Percentiles rank a stretch among this genome's conserved stretches.
These are phyloP conservation scores for Epichloe bromicola DNA, from an alignment of 2,329 filamentous ascomycete species.

Conservation along the genomic window DNA sequence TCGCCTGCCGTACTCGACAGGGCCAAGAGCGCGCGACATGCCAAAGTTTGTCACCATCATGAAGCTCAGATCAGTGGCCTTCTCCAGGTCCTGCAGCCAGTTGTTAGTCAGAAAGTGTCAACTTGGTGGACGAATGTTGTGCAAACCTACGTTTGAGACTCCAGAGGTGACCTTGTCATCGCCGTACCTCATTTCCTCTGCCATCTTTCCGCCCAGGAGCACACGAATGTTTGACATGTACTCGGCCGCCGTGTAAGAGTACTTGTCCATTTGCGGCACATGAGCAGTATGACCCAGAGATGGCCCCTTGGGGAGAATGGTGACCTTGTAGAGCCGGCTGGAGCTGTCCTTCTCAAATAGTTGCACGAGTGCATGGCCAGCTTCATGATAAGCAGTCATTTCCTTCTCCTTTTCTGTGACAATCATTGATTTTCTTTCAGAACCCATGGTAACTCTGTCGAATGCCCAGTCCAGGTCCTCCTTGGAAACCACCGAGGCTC, in stretches of 20 bases:
- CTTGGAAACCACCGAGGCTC: constrained; percentile 60
- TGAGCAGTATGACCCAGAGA: constrained; percentile 78
- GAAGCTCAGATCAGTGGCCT: constrained; percentile 72
- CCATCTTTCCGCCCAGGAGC: constrained; percentile 74
- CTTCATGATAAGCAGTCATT: constrained; percentile 93
- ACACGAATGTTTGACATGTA: constrained; percentile 71
- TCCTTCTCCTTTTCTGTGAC: constrained; percentile 90
- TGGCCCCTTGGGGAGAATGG: constrained; percentile 82
- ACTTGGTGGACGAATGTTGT: neutral
- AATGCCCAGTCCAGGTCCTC: constrained; percentile 92
- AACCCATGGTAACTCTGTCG: constrained; percentile 95
- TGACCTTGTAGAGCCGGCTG: constrained; percentile 86
- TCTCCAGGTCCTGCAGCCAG: constrained; percentile 58
- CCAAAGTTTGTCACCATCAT: constrained; percentile 79
- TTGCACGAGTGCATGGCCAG: constrained; percentile 82
- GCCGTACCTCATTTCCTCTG: constrained; percentile 84
- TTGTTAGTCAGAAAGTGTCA: constrained; percentile 13
- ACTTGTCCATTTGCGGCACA: constrained; percentile 84
- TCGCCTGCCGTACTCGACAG: constrained; percentile 73
- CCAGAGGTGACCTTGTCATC: constrained; percentile 85
- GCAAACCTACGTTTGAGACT: constrained; percentile 56
- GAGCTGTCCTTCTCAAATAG: constrained; percentile 63
- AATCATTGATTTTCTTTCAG: constrained; percentile 78
- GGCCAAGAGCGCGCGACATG: constrained; percentile 79
- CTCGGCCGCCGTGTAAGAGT: constrained; percentile 75